A percentile compares a stretch with the other conserved stretches of the same genome.
Conservation (phyloP, 2,329 filamentous ascomycete genomes). For the Aspergillus oerlinghausenensis region DNA sequence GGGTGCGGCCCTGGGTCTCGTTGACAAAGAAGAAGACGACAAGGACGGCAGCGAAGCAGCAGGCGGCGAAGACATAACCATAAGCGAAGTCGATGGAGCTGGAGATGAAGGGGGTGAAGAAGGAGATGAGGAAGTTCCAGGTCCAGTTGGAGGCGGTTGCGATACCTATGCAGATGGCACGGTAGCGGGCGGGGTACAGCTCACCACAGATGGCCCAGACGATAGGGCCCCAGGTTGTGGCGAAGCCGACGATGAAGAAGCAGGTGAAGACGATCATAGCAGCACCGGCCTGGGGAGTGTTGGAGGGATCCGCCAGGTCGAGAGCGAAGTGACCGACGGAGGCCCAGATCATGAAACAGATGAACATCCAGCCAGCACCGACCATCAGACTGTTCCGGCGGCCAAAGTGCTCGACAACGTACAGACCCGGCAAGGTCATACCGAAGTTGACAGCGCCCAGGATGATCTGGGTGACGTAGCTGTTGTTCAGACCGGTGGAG, state of each 20-base stretch:
- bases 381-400: constrained; percentile 62
- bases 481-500: constrained; percentile 60
- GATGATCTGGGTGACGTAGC: constrained; percentile 61
- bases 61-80: constrained; percentile 71
- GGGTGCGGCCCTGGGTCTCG: constrained; percentile 62
- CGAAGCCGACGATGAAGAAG: constrained; percentile 68
- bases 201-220: constrained; percentile 45
- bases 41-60: constrained; percentile 59
- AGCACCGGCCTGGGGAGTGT: constrained; percentile 50
- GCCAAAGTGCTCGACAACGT: constrained; percentile 63
- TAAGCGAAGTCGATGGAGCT: constrained; percentile 66
- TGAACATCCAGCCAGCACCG: constrained; percentile 64
- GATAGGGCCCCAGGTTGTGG: constrained; percentile 62
- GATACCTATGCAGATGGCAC: constrained; percentile 70
- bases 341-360: constrained; percentile 62
- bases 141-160: constrained; percentile 71
- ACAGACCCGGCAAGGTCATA: constrained; percentile 62
- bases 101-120: constrained; percentile 76
- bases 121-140: constrained; percentile 67
- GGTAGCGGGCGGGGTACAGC: constrained; percentile 40
- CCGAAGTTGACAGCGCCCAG: constrained; percentile 62
- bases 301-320: constrained; percentile 32
- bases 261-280: constrained; percentile 68
- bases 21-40: constrained; percentile 71
- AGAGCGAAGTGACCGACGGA: constrained; percentile 48